A percentile compares a stretch with the other conserved stretches of the same genome.
Conservation (phyloP, 805 yeast species). For the Myxozyma mucilagina region DNA sequence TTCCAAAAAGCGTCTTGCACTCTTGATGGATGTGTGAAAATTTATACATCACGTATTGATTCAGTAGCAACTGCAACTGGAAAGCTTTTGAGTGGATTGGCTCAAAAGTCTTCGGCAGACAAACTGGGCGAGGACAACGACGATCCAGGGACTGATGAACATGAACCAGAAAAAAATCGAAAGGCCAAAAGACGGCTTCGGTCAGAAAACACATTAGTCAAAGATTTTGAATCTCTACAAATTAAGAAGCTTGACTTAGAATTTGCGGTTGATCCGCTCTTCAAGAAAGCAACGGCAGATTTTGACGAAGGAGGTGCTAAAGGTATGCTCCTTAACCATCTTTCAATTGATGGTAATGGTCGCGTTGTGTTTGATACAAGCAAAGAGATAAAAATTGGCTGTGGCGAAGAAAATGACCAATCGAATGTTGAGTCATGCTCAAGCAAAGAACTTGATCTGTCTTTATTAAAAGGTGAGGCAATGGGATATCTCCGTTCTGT, state of each 20-base stretch:
- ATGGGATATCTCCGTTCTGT: not conserved
- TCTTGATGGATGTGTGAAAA: conserved; percentile 90
- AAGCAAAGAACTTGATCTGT: conserved; percentile 34
- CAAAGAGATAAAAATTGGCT: conserved; percentile 36
- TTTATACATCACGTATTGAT: conserved; percentile 87
- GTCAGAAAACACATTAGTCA: conserved; percentile 39
- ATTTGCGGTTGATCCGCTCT: conserved; percentile 45
- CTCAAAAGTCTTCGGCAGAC: conserved; percentile 39
- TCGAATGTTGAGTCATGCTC: conserved; percentile 4
- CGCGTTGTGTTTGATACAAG: conserved; percentile 73
- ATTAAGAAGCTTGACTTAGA: conserved; percentile 43
- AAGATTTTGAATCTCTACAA: conserved; percentile 37
- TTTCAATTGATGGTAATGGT: conserved; percentile 52
- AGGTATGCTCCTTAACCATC: conserved; percentile 50
- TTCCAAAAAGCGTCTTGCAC: conserved; percentile 91
- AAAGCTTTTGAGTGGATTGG: conserved; percentile 71
- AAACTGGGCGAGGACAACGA: conserved; percentile 27
- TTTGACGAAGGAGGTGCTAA: conserved; percentile 49
- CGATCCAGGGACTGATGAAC: conserved; percentile 30
- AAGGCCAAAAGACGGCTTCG: conserved; percentile 30
- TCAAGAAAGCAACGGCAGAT: conserved; percentile 48
- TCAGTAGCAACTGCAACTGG: conserved; percentile 92
- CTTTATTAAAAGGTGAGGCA: conserved; percentile 21
- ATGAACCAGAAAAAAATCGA: conserved; percentile 32
- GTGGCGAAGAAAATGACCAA: conserved; percentile 34